Base-by-base conservation (phyloP, 306 rosid species). In the Vicia faba region DNA sequence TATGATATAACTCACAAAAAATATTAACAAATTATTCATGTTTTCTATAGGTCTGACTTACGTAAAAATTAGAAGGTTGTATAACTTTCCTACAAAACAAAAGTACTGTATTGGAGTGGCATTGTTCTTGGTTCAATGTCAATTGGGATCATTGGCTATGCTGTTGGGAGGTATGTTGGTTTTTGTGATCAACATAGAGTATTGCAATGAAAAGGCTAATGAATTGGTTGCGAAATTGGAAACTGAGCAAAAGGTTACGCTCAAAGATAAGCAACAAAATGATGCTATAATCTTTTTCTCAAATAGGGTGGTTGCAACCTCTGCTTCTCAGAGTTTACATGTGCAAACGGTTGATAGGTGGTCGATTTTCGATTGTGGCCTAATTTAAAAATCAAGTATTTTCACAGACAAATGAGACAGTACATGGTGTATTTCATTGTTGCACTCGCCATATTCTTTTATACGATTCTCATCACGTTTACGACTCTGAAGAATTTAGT, bases 321-420 rank as follows among this genome's bases (percentile, higher is more conserved):
- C 95, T 69, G 99, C 99, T 15, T 83, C 92, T 68, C 99, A 95
- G 89, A 81, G 83, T 57, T 79, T 95, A 35, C 99, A 88, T 74
- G 87, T 96, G 9, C 95, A 84, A 70, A 75, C 79, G 66, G 88
- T 84, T 35, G 86, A 88, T 82, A 66, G 19, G 0, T 95, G 97
- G 97, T 84, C 91, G 0, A 88, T 82, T 25, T 53, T 58, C 11
- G 92, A 69, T 11, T 90, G 63, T 95, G 99, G 97, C 14, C 84
- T 23, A 95, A 88, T 80, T 86, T 95, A 73, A 84, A 79, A 31
- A 88, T 90, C 40, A 84, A 73, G 49, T 86, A 36, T 78, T 87
- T 84, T 12, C 31, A 60, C 73, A 82, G 97, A 73, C 81, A 86
- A 70, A 46, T 84, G 29, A 75, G 97, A 63, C 92, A 90, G 69